These are phyloP conservation scores for Colletotrichum sp. DNA, from an alignment of 2,329 filamentous ascomycete genomes.

Conservation along the genomic window DNA sequence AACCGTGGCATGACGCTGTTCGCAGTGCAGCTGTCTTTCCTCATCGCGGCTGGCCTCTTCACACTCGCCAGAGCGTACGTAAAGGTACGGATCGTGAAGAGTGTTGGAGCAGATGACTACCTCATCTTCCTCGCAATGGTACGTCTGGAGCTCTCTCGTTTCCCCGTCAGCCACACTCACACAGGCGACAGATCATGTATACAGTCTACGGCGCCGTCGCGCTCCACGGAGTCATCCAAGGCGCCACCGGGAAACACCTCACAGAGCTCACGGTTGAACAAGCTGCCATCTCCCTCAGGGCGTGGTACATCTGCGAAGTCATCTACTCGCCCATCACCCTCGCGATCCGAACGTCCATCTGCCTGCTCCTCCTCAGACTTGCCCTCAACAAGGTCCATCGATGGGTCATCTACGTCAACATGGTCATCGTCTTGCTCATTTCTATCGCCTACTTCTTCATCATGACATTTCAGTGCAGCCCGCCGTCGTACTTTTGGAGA, in stretches of 20 bases:
- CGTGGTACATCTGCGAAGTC: conserved; percentile 45
- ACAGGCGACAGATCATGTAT: conserved; percentile 35
- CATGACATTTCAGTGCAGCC: conserved; percentile 54
- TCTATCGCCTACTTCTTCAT: conserved; percentile 49
- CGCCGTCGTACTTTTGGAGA: conserved; percentile 54
- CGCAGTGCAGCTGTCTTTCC: conserved; percentile 30
- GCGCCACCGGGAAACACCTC: conserved; percentile 29
- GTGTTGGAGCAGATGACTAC: conserved; percentile 50
- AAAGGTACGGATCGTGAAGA: conserved; percentile 46
- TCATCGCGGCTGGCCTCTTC: conserved; percentile 39
- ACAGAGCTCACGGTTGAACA: conserved; percentile 24
- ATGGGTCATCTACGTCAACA: conserved; percentile 35
- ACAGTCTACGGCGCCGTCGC: conserved; percentile 34
- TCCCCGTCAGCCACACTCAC: neutral
- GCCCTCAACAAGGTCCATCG: conserved; percentile 36
- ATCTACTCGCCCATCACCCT: conserved; percentile 45
- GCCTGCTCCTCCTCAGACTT: conserved; percentile 45
- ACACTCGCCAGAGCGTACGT: conserved; percentile 50
- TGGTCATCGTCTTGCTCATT: conserved; percentile 39
- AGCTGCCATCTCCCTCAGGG: conserved; percentile 32
- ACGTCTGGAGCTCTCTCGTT: neutral
- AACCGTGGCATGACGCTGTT: conserved; percentile 23
- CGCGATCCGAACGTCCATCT: conserved; percentile 44
- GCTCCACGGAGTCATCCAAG: conserved; percentile 34
- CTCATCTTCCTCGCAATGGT: conserved; percentile 53